Evolutionary conservation across 768 basidiomycete genomes (phyloP).

Genomic region (Suillus luteus): DNA sequence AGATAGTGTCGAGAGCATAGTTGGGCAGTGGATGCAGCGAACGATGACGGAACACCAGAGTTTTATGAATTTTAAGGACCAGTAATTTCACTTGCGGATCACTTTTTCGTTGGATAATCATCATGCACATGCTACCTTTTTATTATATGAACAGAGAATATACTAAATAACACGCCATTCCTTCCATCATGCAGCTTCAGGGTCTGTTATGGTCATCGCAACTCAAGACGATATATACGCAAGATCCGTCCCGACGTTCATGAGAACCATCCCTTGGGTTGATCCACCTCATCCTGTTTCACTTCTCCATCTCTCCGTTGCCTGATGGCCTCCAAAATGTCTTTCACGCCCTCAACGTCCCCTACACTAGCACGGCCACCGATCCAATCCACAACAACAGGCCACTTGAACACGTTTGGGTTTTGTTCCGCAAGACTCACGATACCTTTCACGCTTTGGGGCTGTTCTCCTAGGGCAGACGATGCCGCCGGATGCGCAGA

Average conservation of each 20-base stretch:
- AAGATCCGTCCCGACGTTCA: conserved; percentile 20
- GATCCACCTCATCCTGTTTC: conserved; percentile 39
- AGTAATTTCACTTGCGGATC: conserved; percentile 2
- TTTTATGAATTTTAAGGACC: not conserved
- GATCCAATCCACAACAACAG: conserved; percentile 78
- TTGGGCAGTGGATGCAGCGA: not conserved
- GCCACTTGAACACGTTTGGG: conserved; percentile 71
- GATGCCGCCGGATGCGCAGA: conserved; percentile 61
- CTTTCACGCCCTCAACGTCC: conserved; percentile 66
- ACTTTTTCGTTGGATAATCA: not conserved
- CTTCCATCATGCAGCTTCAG: not conserved
- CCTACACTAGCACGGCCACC: conserved; percentile 66
- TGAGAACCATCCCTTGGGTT: conserved; percentile 59
- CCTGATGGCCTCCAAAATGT: conserved; percentile 64
- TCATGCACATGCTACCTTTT: not conserved
- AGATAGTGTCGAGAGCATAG: no score
- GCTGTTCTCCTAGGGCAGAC: conserved; percentile 37
- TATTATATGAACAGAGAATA: not conserved
- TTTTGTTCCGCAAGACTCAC: conserved; percentile 53
- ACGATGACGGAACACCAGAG: not conserved
- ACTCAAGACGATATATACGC: not conserved
- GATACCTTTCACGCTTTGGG: conserved; percentile 48
- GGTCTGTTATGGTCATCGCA: not conserved
- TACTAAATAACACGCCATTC: not conserved
- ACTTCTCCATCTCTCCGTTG: conserved; percentile 70